phyloP scores from a whole-genome alignment of 805 yeast species.

The Kockiozyma suomiensis region DNA sequence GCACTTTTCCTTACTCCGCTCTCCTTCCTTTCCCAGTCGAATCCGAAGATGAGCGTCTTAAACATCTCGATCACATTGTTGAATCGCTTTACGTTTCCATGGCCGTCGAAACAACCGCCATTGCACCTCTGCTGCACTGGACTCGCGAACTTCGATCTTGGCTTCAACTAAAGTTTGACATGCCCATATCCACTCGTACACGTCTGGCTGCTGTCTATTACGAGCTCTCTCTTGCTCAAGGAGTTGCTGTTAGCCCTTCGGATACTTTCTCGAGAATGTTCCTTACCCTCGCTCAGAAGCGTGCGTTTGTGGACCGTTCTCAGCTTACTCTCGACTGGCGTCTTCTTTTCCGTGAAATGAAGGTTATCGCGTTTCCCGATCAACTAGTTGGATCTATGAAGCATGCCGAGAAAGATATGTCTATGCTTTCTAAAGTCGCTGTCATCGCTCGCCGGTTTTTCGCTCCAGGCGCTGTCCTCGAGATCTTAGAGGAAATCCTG shows the following conservation, averaged over 20 bases:
- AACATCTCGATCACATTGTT: conserved; percentile 76
- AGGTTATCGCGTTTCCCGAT: conserved; percentile 34
- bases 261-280: conserved; percentile 65
- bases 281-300: conserved; percentile 57
- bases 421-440: conserved; percentile 22
- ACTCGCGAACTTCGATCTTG: conserved; percentile 81
- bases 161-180: conserved; percentile 72
- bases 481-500: conserved; percentile 37
- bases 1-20: conserved; percentile 47
- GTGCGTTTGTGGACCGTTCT: conserved; percentile 44
- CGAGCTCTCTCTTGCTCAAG: conserved; percentile 61
- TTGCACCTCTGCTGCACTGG: conserved; percentile 79
- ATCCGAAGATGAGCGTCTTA: conserved; percentile 64
- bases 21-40: conserved; percentile 78
- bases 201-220: conserved; percentile 69
- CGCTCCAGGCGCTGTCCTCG: conserved; percentile 28
- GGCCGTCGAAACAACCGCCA: conserved; percentile 69
- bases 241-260: conserved; percentile 68
- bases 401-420: conserved; percentile 12
- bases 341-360: conserved; percentile 47
- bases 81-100: conserved; percentile 78
- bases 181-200: conserved; percentile 68
- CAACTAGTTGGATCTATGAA: background rate
- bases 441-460: conserved; percentile 37
- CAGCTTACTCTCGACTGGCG: conserved; percentile 58